Base-by-base conservation (phyloP, 208 protist species). In the Phytomonas sp. region DNA sequence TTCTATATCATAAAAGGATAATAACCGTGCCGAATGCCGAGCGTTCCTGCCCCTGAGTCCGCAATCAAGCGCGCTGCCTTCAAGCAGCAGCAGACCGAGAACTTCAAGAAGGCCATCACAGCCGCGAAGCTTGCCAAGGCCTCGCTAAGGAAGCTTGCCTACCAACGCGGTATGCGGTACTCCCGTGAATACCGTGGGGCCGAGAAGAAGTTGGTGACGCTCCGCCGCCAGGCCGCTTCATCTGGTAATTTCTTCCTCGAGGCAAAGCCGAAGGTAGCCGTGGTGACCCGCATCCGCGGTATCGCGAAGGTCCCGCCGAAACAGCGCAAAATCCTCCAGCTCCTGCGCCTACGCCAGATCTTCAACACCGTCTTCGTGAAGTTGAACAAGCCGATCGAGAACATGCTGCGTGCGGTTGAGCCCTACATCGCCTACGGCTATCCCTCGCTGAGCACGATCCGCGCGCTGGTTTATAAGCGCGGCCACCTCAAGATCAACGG, bases 351-450 rank as follows among this genome's bases (percentile, higher is more conserved):
- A 30, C 85, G 94, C 68, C 98, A 99, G 91, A 99, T 99, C 91
- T 93, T 99, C 96, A 99, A 99, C 88, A 99, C 91, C 66, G 97
- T 99, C 61, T 99, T 99, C 79, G 88, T 99, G 74, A 94, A 94
- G 73, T 66, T 99, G 33, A 99, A 99, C 97, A 99, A 99, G 87
- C 97, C 99, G 59, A 99, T 98, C 42, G 84, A 99, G 76, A 99
- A 98, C 80, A 99, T 99, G 98, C 93, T 99, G 40, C 92, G 92
- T 71, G 75, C 97, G 12, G 97, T 99, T 65, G 97, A 99, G 88
- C 98, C 98, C 67, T 99, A 99, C 95, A 92, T 99, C 71, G 95
- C 99, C 62, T 99, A 98, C 83, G 99, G 99, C 69, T 99, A 99
- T 79, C 98, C 98, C 62, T 97, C 91, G 69, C 87, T 99, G 26